Base-by-base conservation (phyloP, 345 rosid genomes). In the Lepidium sativum region DNA sequence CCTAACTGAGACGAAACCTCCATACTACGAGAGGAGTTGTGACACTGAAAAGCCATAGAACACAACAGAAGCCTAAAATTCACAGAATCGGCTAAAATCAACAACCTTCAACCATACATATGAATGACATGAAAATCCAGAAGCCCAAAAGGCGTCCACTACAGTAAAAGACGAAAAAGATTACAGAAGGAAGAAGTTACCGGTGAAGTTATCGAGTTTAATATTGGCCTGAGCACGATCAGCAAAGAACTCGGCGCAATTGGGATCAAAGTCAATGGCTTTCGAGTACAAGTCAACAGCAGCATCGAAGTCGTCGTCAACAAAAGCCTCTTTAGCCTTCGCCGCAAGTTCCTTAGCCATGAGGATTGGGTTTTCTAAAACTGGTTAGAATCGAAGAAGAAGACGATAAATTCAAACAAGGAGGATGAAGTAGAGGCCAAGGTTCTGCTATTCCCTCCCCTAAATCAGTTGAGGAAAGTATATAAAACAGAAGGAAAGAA, bases 161-260 rank as follows among this genome's bases (percentile, higher is more conserved):
- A 39, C 12, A 29, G 21, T 10, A 43, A 17, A 21, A 51, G 15
- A 10, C n/a, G 10, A 62, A 66, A 50, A 20, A 2, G 27, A 41
- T 14, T 13, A 41, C 9, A 49, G 60, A 40, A 40, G 0, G 1
- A 53, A 43, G 23, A 53, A 70, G 31, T 37, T 65, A 91, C 99
- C 97, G 4, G 97, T 75, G 69, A 88, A 71, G 68, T 67, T 78
- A 10, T n/a, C 4, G 84, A 86, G 88, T 64, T 95, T 95, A 78
- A 85, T 78, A 65, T 82, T 79, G 72, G 95, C 94, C 71, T 95
- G 99, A 60, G 99, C 94, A 20, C 98, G 95, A 77, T 95, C 92
- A 3, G 88, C 91, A 68, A 67, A 83, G 55, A 86, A 83, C 21
- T 85, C 98, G 1, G 97, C 81, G 64, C 69, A 74, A 11, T 61